Conservation (phyloP, 2,329 filamentous ascomycete genomes). For the Alternaria novae-zelandiae region DNA sequence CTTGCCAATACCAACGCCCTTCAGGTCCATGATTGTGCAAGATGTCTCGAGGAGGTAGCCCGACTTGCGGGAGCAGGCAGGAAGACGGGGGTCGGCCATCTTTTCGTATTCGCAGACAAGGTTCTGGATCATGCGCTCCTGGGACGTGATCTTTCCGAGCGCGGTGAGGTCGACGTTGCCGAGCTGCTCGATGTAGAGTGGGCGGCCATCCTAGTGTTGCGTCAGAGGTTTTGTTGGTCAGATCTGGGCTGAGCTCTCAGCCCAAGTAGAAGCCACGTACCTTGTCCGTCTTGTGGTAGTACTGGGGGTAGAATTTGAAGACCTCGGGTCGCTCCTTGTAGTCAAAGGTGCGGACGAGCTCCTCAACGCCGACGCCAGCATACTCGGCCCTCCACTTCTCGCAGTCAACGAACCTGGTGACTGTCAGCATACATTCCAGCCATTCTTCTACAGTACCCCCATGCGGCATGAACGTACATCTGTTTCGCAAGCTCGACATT, state of each 20-base stretch:
- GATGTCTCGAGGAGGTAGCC: constrained; percentile 93
- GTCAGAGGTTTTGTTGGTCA: constrained; percentile 11
- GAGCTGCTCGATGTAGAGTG: constrained; percentile 95
- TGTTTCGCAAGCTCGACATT: constrained; percentile 81
- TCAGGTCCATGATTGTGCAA: constrained; percentile 98
- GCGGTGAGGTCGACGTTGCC: constrained; percentile 89
- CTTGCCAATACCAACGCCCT: constrained; percentile 86
- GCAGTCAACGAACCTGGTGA: constrained; percentile 80
- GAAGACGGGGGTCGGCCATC: constrained; percentile 87
- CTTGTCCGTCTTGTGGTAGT: constrained; percentile 97
- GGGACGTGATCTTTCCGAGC: constrained; percentile 91
- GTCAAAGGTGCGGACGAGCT: constrained; percentile 79
- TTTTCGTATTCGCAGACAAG: constrained; percentile 98
- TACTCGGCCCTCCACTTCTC: constrained; percentile 92
- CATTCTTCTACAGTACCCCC: background rate
- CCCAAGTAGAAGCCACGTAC: constrained; percentile 43
- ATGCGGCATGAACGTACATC: constrained; percentile 69
- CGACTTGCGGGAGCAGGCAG: constrained; percentile 91
- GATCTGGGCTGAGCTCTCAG: background rate
- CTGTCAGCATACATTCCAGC: constrained; percentile 28
- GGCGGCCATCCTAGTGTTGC: constrained; percentile 79
- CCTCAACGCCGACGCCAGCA: constrained; percentile 70
- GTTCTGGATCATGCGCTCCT: constrained; percentile 94
- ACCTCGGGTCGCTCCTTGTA: constrained; percentile 86
- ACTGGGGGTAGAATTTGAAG: constrained; percentile 94